Evolutionary conservation across 352 stramenopile species (phyloP).

Genomic region (Pythium volutum): DNA sequence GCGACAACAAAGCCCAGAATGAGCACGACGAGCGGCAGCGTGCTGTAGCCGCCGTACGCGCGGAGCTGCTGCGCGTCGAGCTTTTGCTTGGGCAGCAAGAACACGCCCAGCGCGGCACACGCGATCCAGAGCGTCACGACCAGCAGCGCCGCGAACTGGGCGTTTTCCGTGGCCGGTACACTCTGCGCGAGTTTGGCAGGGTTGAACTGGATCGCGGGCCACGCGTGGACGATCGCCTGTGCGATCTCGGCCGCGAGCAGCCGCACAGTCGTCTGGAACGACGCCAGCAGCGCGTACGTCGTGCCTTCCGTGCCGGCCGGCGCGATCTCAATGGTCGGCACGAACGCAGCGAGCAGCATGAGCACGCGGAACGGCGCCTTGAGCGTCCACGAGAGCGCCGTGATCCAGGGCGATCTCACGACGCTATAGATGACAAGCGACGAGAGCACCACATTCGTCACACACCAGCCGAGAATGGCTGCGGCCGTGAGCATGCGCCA

Average conservation of each 20-base stretch:
- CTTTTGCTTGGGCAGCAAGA: conserved; percentile 38
- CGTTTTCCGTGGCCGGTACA: background rate
- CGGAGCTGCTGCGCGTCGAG: conserved; percentile 46
- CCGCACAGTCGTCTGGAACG: conserved; percentile 35
- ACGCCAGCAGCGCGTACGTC: conserved; percentile 37
- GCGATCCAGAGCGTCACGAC: conserved; percentile 20
- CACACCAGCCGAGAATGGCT: conserved; percentile 4
- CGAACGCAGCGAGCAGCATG: conserved; percentile 31
- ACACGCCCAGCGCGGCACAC: conserved; percentile 22
- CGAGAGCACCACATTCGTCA: conserved; percentile 17
- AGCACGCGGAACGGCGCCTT: conserved; percentile 27
- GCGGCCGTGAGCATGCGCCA: conserved; percentile 25
- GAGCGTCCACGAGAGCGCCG: conserved; percentile 16
- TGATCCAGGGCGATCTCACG: conserved; percentile 28
- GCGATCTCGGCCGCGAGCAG: conserved; percentile 30
- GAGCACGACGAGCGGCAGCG: conserved; percentile 22
- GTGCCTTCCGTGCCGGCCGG: conserved; percentile 39
- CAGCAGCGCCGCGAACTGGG: conserved; percentile 24
- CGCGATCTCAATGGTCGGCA: conserved; percentile 45
- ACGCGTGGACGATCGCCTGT: conserved; percentile 8
- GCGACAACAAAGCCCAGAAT: conserved; percentile 23
- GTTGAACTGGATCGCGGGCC: conserved; percentile 11
- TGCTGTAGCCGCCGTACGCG: conserved; percentile 47
- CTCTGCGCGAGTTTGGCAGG: background rate
- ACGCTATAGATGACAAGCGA: conserved; percentile 29